Evolutionary conservation across 345 rosid species (phyloP), one percentile per base, ranked within the genome.

Genomic region (Citrus maxima): DNA sequence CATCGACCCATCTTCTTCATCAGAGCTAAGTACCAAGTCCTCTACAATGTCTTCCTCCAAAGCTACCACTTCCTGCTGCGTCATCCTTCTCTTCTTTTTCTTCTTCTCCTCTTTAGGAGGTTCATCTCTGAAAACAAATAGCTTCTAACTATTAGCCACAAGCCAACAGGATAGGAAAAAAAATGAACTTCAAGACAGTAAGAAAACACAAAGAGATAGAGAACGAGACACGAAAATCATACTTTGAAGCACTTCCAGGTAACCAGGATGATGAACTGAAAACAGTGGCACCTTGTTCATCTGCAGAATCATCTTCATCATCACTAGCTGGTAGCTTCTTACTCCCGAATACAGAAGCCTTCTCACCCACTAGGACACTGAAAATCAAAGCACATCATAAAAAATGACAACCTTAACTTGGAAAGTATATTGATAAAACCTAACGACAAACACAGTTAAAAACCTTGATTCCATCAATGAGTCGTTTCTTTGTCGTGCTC

Each of bases 311-410:
- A 63, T 93, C 93, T 55, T 89, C 97, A 21, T 87, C 94, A 28
- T 90, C 97, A 28, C 89, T 87, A 49, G 79, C 90, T 6, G 85
- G 76, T 78, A 84, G 78, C 46, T 63, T 46, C 77, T 78, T 83
- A 54, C 79, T 88, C 55, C 90, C 87, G 42, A 93, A 96, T 56
- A 86, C 68, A 2, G 93, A 88, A 42, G 97, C 84, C 74, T 79
- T 82, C 81, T 94, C 97, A 56, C 98, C 99, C 79, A 96, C 97
- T 71, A 91, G 69, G 73, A 96, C 90, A 81, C 99, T 96, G 90
- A 65, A 82, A 80, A 80, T 75, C 67, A 78, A 56, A 74, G 54
- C 51, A 35, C 35, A 38, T 73, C 60, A 78, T n/a, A 64, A 64
- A 54, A 46, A 27, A 69, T 71, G 69, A 24, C 67, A 60, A 10